Percentiles rank a stretch among this genome's conserved stretches.
Conservation (phyloP, 495 filamentous ascomycete species). For the Rostrohypoxylon terebratum region DNA sequence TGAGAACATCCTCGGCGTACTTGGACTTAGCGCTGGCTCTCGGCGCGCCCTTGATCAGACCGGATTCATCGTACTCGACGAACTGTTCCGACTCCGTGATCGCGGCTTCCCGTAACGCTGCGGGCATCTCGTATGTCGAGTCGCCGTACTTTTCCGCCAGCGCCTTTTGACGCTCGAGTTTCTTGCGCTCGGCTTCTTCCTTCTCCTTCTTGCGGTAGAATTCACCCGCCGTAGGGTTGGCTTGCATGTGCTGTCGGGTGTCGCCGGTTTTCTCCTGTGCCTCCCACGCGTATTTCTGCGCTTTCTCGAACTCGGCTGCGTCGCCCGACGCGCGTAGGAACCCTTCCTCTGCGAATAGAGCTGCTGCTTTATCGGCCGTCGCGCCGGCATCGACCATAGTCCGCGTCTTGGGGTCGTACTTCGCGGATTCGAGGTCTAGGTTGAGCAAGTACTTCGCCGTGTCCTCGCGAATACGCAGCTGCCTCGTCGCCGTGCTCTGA, state of each 20-base stretch:
- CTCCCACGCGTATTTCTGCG: conserved; percentile 94
- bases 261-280: conserved; percentile 82
- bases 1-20: conserved; percentile 86
- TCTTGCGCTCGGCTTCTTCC: conserved; percentile 75
- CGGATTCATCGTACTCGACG: conserved; percentile 93
- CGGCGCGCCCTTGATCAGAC: conserved; percentile 87
- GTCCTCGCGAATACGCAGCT: conserved; percentile 92
- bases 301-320: conserved; percentile 92
- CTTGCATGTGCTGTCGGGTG: conserved; percentile 86
- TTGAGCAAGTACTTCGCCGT: conserved; percentile 98
- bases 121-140: conserved; percentile 71
- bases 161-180: conserved; percentile 72
- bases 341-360: conserved; percentile 92
- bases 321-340: conserved; percentile 92
- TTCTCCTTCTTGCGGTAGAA: conserved; percentile 80
- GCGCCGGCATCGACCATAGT: conserved; percentile 93
- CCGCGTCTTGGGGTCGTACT: conserved; percentile 97
- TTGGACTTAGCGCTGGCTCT: conserved; percentile 83
- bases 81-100: conserved; percentile 87
- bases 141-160: conserved; percentile 86
- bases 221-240: conserved; percentile 95
- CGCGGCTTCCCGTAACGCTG: conserved; percentile 70
- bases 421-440: conserved; percentile 93
- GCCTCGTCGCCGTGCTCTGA: conserved; percentile 88
- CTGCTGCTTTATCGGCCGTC: conserved; percentile 82